These are phyloP conservation scores for Xylaria grammica DNA, from an alignment of 495 filamentous ascomycete species.

Conservation along the genomic window DNA sequence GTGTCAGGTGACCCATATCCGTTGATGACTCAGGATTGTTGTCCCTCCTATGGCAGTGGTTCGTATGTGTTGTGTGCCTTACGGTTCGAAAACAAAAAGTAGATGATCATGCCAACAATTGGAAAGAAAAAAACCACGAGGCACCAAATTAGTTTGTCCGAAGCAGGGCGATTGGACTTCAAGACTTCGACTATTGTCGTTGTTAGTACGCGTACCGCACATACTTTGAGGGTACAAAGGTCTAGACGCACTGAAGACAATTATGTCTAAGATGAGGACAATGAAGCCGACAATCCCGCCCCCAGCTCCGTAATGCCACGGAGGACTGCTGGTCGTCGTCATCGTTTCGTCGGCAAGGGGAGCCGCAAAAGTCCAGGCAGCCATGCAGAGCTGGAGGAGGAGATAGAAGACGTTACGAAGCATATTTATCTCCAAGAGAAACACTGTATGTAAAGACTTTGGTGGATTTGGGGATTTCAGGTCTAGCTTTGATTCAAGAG, in stretches of 20 bases:
- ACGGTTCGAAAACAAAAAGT: conserved; percentile 61
- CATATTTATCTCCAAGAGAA: conserved; percentile 25
- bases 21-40: background rate
- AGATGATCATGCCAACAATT: conserved; percentile 53
- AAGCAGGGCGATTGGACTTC: conserved; percentile 53
- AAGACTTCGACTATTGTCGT: conserved; percentile 54
- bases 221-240: background rate
- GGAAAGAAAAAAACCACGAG: conserved; percentile 59
- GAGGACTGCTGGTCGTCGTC: conserved; percentile 18
- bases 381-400: conserved; percentile 49
- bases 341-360: conserved; percentile 35
- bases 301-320: conserved; percentile 52
- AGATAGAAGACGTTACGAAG: conserved; percentile 34
- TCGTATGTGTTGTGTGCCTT: conserved; percentile 41
- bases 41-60: conserved; percentile 5
- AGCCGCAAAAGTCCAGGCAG: conserved; percentile 45
- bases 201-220: background rate
- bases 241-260: conserved; percentile 50
- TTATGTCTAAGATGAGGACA: conserved; percentile 55
- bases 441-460: conserved; percentile 61
- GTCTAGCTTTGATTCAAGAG: background rate
- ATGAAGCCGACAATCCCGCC: conserved; percentile 56
- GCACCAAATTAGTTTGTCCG: conserved; percentile 56
- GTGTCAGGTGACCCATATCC: background rate
- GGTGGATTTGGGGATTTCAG: background rate